Base-by-base conservation (phyloP, 2,329 filamentous ascomycete genomes). In the Fusarium cyanostomum region DNA sequence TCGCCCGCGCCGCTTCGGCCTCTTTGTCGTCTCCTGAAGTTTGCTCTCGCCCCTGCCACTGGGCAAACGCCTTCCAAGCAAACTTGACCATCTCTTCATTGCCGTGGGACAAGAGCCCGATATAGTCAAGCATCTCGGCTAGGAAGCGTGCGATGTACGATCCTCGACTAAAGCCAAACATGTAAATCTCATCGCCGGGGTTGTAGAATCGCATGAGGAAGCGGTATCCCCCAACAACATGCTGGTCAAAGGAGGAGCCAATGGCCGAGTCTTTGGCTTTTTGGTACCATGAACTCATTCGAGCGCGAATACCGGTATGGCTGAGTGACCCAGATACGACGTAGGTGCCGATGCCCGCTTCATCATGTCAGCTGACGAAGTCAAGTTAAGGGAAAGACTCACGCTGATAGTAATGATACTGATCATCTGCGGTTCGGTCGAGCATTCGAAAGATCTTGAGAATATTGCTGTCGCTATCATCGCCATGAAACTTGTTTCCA, bases 61-160 rank as follows among this genome's bases (percentile, higher is more conserved):
- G 86, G 8, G 88, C 84, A 69, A 92, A 93, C 0, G 89, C 89
- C 73, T 91, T 93, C 91, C 92, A 95, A 1, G 91, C 92, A 72
- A 96, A 96, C 5, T 84, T 82, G 48, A 92, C 87, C 87, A 95
- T 89, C 67, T 95, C 92, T 71, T 96, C 91, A 68, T 96, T 96
- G 10, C 92, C 92, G 48, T 91, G 89, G 11, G 89, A 89, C 12
- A 96, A 81, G 0, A 96, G 81, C 1, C 92, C 92, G 52, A 95
- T 88, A 66, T 91, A 89, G 70, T 95, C 91, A 7, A 95, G 82
- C 92, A 94, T 94, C 71, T 95, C 91, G 1, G 92, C 91, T 1
- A 92, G 77, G 69, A 92, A 92, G 3, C 89, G 85, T 1, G 89
- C 90, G 38, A 90, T 89, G 69, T 92, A 92, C 2, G 89, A 84